These are phyloP conservation scores for Alternaria solani DNA, from an alignment of 2,329 filamentous ascomycete genomes.

Conservation along the genomic window DNA sequence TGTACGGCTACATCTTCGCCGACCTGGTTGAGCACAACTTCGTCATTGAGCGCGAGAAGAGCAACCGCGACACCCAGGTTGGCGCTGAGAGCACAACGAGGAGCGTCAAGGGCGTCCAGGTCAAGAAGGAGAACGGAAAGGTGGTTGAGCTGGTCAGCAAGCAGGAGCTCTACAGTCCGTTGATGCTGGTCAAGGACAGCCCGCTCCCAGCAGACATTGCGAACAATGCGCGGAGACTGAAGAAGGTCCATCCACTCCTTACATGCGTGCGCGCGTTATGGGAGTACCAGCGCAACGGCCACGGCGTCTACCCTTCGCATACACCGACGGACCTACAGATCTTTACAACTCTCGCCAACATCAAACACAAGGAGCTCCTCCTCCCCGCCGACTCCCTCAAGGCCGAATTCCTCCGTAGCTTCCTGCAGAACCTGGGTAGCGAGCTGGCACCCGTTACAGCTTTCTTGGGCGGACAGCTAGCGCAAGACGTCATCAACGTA, in stretches of 20 bases:
- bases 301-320: slow-evolving; percentile 56
- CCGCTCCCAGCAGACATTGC: slow-evolving; percentile 73
- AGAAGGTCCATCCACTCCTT: slow-evolving; percentile 81
- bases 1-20: slow-evolving; percentile 95
- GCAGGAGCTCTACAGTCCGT: slow-evolving; percentile 86
- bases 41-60: slow-evolving; percentile 82
- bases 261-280: slow-evolving; percentile 89
- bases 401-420: slow-evolving; percentile 76
- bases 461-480: slow-evolving; percentile 86
- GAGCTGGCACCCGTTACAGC: slow-evolving; percentile 89
- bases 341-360: slow-evolving; percentile 80
- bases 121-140: slow-evolving; percentile 69
- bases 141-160: slow-evolving; percentile 88
- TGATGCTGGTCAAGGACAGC: slow-evolving; percentile 83
- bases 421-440: slow-evolving; percentile 83
- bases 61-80: slow-evolving; percentile 69
- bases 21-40: slow-evolving; percentile 92
- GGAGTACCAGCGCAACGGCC: slow-evolving; percentile 73
- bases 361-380: slow-evolving; percentile 74
- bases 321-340: slow-evolving; percentile 65
- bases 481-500: slow-evolving; percentile 97
- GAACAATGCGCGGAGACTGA: slow-evolving; percentile 71
- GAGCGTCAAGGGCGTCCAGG: slow-evolving; percentile 74
- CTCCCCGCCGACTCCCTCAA: slow-evolving; percentile 56
- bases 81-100: slow-evolving; percentile 81